A percentile compares a stretch with the other conserved stretches of the same genome.
Conservation (phyloP, 2,329 filamentous ascomycete species). For the Pseudogymnoascus pannorum region DNA sequence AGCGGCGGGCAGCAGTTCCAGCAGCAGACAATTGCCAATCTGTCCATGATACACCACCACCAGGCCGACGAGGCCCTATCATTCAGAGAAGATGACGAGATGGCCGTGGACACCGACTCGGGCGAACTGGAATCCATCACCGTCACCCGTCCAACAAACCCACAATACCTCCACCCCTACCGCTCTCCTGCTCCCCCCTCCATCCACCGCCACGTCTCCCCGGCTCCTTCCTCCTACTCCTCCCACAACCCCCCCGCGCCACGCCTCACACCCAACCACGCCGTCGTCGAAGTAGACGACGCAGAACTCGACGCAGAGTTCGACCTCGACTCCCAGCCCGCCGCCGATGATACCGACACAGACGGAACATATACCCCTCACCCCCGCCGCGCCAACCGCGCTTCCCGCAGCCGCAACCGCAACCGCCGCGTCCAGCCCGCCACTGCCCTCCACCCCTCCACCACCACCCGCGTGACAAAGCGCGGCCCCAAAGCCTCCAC, state of each 20-base stretch:
- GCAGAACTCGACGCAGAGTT: background rate
- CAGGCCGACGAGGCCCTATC: background rate
- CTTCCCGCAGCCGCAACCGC: background rate
- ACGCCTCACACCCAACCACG: background rate
- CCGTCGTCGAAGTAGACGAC: background rate
- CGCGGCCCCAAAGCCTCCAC: background rate
- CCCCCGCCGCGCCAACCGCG: constrained; percentile 12
- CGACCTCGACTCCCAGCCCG: background rate
- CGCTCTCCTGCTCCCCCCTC: background rate
- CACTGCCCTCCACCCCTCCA: no score
- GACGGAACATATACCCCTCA: constrained; percentile 17
- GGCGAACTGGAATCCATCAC: background rate
- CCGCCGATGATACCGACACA: background rate
- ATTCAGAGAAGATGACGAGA: background rate
- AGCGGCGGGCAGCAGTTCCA: background rate
- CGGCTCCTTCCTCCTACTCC: background rate
- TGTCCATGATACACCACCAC: background rate
- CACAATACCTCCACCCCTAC: background rate
- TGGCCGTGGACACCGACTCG: background rate
- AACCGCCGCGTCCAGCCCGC: no score
- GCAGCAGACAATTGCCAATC: background rate
- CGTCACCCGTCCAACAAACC: background rate
- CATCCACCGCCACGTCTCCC: background rate
- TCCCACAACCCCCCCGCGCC: background rate
- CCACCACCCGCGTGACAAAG: no score